Conservation (phyloP, 441 rosid genomes). For the Populus hybrid region DNA sequence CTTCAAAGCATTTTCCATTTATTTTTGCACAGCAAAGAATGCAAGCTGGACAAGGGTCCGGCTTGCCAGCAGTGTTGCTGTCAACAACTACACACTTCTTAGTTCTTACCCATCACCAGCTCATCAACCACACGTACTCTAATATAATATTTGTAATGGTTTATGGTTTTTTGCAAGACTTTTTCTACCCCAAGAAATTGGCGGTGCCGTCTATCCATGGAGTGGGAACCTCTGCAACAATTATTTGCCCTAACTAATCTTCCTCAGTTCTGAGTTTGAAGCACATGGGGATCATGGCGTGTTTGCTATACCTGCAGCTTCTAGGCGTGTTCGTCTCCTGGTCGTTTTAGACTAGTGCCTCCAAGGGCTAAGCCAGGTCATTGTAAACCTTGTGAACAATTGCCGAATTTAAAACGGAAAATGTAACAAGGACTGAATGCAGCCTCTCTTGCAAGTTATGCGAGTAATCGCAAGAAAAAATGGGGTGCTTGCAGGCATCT, state of each 20-base stretch:
- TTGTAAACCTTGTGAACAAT: not conserved
- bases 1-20: constrained; percentile 21
- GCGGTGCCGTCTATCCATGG: not conserved
- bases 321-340: constrained; percentile 1
- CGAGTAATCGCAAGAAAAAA: too few species aligned
- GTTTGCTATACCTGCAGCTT: not conserved
- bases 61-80: too few species aligned
- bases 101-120: constrained; percentile 18
- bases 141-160: not conserved
- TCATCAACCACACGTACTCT: constrained; percentile 4
- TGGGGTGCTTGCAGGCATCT: too few species aligned
- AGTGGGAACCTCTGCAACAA: not conserved
- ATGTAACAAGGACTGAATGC: too few species aligned
- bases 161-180: not conserved
- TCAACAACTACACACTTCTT: constrained; percentile 1
- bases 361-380: not conserved
- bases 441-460: too few species aligned
- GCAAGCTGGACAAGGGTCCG: constrained; percentile 24
- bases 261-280: not conserved
- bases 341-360: not conserved
- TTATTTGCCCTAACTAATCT: not conserved
- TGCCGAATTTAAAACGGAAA: too few species aligned
- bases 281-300: not conserved
- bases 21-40: constrained; percentile 13
- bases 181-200: not conserved